These are phyloP conservation scores for Coccomyxa sp. DNA, from an alignment of 139 green algal species.

Conservation along the genomic window DNA sequence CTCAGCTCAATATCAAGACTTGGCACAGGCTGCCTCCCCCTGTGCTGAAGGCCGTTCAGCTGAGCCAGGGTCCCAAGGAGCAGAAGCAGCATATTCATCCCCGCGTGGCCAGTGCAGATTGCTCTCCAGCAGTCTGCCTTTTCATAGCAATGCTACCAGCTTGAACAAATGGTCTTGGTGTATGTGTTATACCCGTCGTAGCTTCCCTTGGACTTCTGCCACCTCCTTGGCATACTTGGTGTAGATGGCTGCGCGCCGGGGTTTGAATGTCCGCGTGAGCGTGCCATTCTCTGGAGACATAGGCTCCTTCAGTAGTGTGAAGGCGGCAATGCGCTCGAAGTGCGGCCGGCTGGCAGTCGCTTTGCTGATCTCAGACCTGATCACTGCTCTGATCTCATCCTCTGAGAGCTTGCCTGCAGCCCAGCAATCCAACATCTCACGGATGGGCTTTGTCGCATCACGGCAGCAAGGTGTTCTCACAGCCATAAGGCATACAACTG, in stretches of 20 bases:
- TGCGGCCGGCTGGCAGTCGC: constrained; percentile 1
- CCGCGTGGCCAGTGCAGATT: no score
- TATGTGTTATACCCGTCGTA: no score
- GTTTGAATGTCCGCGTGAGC: constrained; percentile 93
- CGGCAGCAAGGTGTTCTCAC: no score
- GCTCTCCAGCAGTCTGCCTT: neutral
- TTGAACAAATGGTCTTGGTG: neutral
- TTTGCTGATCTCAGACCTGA: constrained; percentile 33
- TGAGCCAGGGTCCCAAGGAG: no score
- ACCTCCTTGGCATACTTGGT: constrained; percentile 42
- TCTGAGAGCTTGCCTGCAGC: constrained; percentile 16
- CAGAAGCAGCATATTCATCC: no score
- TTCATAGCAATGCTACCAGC: neutral
- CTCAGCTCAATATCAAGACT: no score
- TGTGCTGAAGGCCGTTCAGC: no score
- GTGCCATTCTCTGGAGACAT: constrained; percentile 79
- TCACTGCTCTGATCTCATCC: constrained; percentile 29
- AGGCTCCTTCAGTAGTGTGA: constrained; percentile 44
- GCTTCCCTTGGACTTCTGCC: constrained; percentile 32
- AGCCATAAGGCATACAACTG: no score
- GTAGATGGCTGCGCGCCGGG: constrained; percentile 55
- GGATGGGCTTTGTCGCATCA: no score
- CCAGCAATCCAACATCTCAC: neutral
- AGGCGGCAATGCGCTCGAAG: constrained; percentile 47
- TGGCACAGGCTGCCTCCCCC: no score